Evolutionary conservation across 192 early-diverging fungal genomes (phyloP).

Genomic region (Mortierella antarctica): DNA sequence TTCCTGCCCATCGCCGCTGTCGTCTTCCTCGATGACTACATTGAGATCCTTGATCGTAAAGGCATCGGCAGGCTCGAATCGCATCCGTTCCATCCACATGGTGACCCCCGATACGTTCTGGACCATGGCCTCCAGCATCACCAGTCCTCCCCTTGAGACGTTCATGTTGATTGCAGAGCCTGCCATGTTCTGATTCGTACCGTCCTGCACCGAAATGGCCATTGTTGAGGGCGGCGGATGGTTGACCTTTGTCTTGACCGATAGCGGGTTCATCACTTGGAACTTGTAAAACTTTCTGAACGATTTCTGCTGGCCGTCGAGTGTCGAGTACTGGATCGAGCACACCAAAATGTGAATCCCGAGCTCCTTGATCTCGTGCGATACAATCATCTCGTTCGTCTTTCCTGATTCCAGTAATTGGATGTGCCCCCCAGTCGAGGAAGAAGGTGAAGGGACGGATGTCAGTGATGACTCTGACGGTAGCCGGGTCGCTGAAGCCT

Average conservation of each 20-base stretch:
- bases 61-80: conserved; percentile 82
- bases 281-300: conserved; percentile 97
- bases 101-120: conserved; percentile 83
- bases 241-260: conserved; percentile 97
- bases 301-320: conserved; percentile 72
- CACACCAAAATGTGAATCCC: conserved; percentile 93
- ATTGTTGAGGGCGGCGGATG: conserved; percentile 60
- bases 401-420: conserved; percentile 73
- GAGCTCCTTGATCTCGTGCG: conserved; percentile 96
- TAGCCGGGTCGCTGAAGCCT: neutral
- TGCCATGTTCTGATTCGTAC: conserved; percentile 18
- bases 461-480: neutral
- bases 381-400: conserved; percentile 79
- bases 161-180: neutral
- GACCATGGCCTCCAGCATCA: conserved; percentile 94
- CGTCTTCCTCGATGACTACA: conserved; percentile 38
- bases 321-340: conserved; percentile 80
- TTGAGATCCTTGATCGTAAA: conserved; percentile 82
- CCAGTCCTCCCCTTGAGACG: conserved; percentile 61
- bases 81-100: conserved; percentile 90
- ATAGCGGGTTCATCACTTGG: conserved; percentile 94
- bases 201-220: conserved; percentile 29
- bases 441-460: conserved; percentile 18
- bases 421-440: conserved; percentile 36
- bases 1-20: conserved; percentile 13